Evolutionary conservation across 306 rosid genomes (phyloP).

Genomic region (Corylus heterophylla): DNA sequence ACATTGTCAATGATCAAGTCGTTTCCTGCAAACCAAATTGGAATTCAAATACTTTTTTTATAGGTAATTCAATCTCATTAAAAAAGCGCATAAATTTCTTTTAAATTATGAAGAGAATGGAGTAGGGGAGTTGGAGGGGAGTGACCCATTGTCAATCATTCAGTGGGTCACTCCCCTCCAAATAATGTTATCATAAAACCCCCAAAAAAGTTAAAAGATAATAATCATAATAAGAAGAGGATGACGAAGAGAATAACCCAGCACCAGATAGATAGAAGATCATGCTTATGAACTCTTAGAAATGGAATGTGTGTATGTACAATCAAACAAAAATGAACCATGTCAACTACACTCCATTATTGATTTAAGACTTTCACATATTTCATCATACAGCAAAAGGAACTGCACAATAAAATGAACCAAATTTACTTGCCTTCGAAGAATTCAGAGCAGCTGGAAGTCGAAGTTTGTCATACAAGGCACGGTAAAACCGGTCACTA

Average conservation of each 20-base stretch:
- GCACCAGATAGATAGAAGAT: neutral
- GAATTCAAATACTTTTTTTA: neutral
- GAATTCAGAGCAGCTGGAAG: constrained; percentile 92
- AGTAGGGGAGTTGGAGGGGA: too few species aligned
- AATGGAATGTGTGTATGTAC: neutral
- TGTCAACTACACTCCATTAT: neutral
- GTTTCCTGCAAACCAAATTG: neutral
- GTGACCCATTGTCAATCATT: too few species aligned
- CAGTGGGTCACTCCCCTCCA: too few species aligned
- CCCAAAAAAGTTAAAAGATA: neutral
- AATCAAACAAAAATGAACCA: neutral
- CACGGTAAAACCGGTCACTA: constrained; percentile 91
- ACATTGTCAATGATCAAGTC: neutral
- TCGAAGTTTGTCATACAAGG: constrained; percentile 79
- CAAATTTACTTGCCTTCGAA: constrained; percentile 65
- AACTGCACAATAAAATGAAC: neutral
- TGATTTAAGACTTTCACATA: neutral
- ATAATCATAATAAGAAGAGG: neutral
- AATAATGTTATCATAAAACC: neutral
- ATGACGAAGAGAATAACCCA: neutral
- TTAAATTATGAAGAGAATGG: too few species aligned
- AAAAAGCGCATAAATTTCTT: too few species aligned
- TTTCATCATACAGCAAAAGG: neutral
- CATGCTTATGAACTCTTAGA: neutral
- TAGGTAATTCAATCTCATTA: too few species aligned